phyloP scores from a whole-genome alignment of 1,284 basidiomycete species.

The Phellopilus nigrolimitatus region DNA sequence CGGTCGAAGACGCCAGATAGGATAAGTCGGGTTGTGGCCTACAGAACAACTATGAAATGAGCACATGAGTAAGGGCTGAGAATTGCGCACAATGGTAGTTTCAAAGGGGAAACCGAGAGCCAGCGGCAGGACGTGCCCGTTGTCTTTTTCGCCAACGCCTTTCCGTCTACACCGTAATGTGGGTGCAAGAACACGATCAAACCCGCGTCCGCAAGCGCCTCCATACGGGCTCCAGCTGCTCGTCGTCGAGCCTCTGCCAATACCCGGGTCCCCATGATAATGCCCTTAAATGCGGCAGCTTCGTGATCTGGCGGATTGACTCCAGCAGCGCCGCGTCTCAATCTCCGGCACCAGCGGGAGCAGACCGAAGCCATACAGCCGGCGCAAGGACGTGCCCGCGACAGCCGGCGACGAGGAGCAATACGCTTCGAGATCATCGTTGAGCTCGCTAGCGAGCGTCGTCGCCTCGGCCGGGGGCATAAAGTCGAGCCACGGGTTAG shows the following conservation, averaged over 20 bases:
- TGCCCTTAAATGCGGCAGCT: slow-evolving; percentile 66
- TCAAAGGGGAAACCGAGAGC: slow-evolving; percentile 87
- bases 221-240: slow-evolving; percentile 71
- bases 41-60: not conserved
- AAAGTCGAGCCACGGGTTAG: slow-evolving; percentile 89
- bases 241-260: slow-evolving; percentile 79
- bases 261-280: slow-evolving; percentile 79
- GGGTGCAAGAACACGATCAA: slow-evolving; percentile 80
- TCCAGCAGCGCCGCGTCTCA: slow-evolving; percentile 53
- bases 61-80: slow-evolving; percentile 3
- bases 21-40: slow-evolving; percentile 79
- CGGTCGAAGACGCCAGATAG: slow-evolving; percentile 77
- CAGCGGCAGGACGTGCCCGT: slow-evolving; percentile 82
- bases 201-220: slow-evolving; percentile 57
- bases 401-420: slow-evolving; percentile 61
- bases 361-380: slow-evolving; percentile 80
- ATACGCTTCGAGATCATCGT: slow-evolving; percentile 72
- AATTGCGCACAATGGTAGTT: slow-evolving; percentile 68
- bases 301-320: slow-evolving; percentile 59
- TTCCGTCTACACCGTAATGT: slow-evolving; percentile 69
- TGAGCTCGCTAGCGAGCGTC: slow-evolving; percentile 60
- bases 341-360: slow-evolving; percentile 76
- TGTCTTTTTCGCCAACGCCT: slow-evolving; percentile 66
- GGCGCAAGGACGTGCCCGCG: slow-evolving; percentile 37
- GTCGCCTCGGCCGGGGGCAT: slow-evolving; percentile 65